Conservation (phyloP, 1,284 basidiomycete species). For the Cutaneotrichosporon sp. region DNA sequence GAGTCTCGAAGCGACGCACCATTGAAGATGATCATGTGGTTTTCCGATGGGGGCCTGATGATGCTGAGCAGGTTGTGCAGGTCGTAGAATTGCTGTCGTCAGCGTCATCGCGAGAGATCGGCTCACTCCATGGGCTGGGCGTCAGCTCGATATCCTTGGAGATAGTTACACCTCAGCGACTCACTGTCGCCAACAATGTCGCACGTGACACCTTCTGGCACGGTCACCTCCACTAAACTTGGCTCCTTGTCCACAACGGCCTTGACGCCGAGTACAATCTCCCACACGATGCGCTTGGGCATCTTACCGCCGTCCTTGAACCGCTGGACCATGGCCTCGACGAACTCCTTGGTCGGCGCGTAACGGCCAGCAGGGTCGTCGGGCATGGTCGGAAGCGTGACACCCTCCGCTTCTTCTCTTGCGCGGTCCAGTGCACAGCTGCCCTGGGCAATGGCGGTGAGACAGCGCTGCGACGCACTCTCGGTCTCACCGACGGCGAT, state of each 20-base stretch:
- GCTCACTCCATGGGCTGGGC: conserved; percentile 22
- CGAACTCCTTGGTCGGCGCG: conserved; percentile 69
- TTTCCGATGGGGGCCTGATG: conserved; percentile 75
- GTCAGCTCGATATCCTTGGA: not conserved
- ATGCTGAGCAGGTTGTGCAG: conserved; percentile 79
- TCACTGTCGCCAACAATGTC: conserved; percentile 84
- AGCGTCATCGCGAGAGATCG: not conserved
- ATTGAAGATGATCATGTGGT: conserved; percentile 85
- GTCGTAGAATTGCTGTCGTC: conserved; percentile 77
- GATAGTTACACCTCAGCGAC: conserved; percentile 18
- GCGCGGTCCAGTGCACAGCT: conserved; percentile 40
- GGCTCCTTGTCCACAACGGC: conserved; percentile 70
- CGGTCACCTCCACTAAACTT: conserved; percentile 70
- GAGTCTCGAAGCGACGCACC: conserved; percentile 37
- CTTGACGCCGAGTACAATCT: conserved; percentile 82
- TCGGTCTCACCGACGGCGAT: conserved; percentile 86
- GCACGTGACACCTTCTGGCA: conserved; percentile 73
- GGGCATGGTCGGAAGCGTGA: conserved; percentile 58
- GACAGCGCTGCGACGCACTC: conserved; percentile 63
- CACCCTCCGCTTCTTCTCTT: conserved; percentile 47
- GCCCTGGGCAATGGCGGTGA: conserved; percentile 76
- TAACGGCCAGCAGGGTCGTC: conserved; percentile 55
- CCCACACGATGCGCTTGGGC: conserved; percentile 85
- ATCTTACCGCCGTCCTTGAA: conserved; percentile 80
- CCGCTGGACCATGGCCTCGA: conserved; percentile 80